Evolutionary conservation across 1,284 basidiomycete species (phyloP).

Genomic region (Amylostereum areolatum): DNA sequence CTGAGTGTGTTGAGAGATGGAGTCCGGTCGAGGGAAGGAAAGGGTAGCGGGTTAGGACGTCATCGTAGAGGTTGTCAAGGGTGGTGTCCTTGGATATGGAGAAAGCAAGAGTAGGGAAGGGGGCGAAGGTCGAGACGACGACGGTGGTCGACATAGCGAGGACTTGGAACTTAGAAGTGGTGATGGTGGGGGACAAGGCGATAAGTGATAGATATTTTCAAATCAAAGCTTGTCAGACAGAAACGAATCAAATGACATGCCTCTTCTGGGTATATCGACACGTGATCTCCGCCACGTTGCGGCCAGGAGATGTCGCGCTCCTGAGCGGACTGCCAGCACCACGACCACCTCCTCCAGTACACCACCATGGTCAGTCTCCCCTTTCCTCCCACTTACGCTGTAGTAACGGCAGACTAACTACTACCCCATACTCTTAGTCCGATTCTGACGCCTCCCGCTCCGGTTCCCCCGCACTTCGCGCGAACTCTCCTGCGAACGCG

Average conservation of each 20-base stretch:
- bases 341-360: background rate
- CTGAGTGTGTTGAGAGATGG: constrained; percentile 47
- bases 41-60: constrained; percentile 54
- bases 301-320: too few species aligned
- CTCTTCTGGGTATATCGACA: too few species aligned
- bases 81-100: constrained; percentile 46
- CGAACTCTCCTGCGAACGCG: constrained; percentile 21
- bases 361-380: constrained; percentile 10
- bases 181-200: too few species aligned
- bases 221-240: too few species aligned
- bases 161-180: constrained; percentile 1
- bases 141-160: constrained; percentile 41
- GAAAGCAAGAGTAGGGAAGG: constrained; percentile 69
- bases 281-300: too few species aligned
- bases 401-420: background rate
- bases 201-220: too few species aligned
- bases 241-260: too few species aligned
- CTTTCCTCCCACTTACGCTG: background rate
- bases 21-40: constrained; percentile 45
- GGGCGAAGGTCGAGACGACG: constrained; percentile 69
- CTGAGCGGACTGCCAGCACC: constrained; percentile 1
- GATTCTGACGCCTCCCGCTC: constrained; percentile 26
- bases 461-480: constrained; percentile 17
- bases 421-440: constrained; percentile 20
- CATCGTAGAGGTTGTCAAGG: constrained; percentile 43